Percentiles rank a stretch among this genome's conserved stretches.
These are phyloP conservation scores for Kuraishia floccosa DNA, from an alignment of 805 yeast genomes.

Conservation along the genomic window DNA sequence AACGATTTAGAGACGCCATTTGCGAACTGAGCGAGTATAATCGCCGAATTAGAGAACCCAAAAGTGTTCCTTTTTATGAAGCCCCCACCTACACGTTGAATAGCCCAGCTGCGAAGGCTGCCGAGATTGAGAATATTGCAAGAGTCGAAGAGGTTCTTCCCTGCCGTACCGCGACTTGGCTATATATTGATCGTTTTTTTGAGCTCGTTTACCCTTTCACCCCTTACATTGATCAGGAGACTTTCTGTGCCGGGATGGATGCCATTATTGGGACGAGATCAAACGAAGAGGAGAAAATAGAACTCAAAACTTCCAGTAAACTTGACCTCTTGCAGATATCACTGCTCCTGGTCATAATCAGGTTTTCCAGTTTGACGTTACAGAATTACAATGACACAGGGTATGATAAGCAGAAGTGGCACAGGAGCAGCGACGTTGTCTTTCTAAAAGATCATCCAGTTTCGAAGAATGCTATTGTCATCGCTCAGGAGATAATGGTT, in stretches of 20 bases:
- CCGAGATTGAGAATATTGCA: too few species aligned
- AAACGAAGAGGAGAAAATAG: conserved; percentile 14
- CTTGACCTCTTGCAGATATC: conserved; percentile 29
- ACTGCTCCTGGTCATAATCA: conserved; percentile 24
- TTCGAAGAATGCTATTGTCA: conserved; percentile 20
- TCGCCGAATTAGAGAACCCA: too few species aligned
- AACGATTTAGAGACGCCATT: too few species aligned
- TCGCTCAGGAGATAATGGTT: conserved; percentile 26
- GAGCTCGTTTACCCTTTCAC: conserved; percentile 30
- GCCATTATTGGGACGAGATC: conserved; percentile 22
- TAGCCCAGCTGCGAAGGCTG: too few species aligned
- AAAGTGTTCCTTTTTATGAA: too few species aligned
- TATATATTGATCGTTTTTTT: conserved; percentile 29
- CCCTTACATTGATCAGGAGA: conserved; percentile 31
- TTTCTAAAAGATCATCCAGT: conserved; percentile 28
- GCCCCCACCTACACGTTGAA: too few species aligned
- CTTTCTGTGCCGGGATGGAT: conserved; percentile 18
- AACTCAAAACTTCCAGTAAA: conserved; percentile 22
- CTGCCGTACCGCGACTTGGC: too few species aligned
- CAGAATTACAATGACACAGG: too few species aligned
- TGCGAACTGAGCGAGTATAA: too few species aligned
- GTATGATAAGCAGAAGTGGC: too few species aligned
- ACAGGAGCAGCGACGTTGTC: conserved; percentile 14
- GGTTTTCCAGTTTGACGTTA: conserved; percentile 31
- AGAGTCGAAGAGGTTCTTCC: too few species aligned